These are phyloP conservation scores for Pholiota microspora DNA, from an alignment of 768 basidiomycete species.

Conservation along the genomic window DNA sequence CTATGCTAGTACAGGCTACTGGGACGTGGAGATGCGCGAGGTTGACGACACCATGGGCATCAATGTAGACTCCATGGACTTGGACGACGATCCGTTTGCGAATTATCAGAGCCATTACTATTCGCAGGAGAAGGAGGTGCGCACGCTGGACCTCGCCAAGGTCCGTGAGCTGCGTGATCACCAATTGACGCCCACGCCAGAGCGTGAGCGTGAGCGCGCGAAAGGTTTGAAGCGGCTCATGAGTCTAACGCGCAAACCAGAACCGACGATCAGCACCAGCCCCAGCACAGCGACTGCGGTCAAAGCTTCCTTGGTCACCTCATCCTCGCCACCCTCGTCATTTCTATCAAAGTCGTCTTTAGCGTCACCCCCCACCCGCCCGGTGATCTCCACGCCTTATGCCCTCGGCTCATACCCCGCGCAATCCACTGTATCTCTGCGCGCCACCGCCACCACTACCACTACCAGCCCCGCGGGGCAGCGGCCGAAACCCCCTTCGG, in stretches of 20 bases:
- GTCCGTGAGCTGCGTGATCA: slow-evolving; percentile 21
- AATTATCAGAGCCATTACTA: slow-evolving; percentile 12
- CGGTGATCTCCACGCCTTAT: slow-evolving; percentile 45
- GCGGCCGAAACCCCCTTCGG: neutral
- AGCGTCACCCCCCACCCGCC: slow-evolving; percentile 21
- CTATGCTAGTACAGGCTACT: slow-evolving; percentile 36
- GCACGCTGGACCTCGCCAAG: slow-evolving; percentile 15
- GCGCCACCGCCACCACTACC: neutral
- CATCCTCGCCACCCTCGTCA: neutral
- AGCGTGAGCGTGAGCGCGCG: slow-evolving; percentile 23
- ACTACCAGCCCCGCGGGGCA: too few relatives aligned
- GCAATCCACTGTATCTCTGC: slow-evolving; percentile 18
- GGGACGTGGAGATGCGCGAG: slow-evolving; percentile 21
- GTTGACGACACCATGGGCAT: slow-evolving; percentile 27
- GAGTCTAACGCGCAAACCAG: slow-evolving; percentile 26
- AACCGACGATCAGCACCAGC: slow-evolving; percentile 11
- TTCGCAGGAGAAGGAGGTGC: slow-evolving; percentile 14
- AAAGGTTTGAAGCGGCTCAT: slow-evolving; percentile 34
- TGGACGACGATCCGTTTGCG: slow-evolving; percentile 27
- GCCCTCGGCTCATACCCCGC: slow-evolving; percentile 36
- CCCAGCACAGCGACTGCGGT: neutral
- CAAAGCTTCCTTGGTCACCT: neutral
- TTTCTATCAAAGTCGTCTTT: neutral
- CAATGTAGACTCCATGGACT: slow-evolving; percentile 37
- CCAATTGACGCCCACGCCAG: slow-evolving; percentile 24